phyloP scores from a whole-genome alignment of 2,329 filamentous ascomycete species.

The Colletotrichum sp. region DNA sequence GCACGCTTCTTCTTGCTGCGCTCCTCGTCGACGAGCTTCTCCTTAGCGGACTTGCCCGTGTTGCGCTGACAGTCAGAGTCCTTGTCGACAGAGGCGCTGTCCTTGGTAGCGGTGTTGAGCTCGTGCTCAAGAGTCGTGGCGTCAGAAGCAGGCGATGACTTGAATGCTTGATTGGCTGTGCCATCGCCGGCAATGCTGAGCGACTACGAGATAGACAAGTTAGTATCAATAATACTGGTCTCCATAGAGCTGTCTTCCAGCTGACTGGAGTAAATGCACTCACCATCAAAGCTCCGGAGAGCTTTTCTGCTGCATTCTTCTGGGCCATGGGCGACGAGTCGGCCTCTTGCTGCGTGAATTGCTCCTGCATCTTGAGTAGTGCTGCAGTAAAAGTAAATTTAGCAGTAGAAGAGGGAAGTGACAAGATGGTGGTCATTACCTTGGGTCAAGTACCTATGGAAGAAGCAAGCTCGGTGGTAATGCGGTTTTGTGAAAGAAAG shows the following conservation, averaged over 20 bases:
- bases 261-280: neutral
- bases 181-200: neutral
- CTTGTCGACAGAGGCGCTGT: neutral
- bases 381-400: neutral
- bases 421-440: neutral
- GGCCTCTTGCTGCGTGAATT: neutral
- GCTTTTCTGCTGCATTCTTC: neutral
- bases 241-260: neutral
- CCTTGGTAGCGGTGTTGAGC: neutral
- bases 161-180: too few relatives aligned
- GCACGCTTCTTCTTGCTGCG: neutral
- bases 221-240: rapidly evolving
- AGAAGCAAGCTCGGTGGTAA: neutral
- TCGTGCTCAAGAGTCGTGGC: neutral
- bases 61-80: too few relatives aligned
- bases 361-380: neutral
- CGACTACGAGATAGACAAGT: neutral
- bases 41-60: too few relatives aligned
- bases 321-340: neutral
- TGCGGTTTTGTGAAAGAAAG: neutral
- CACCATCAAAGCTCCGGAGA: neutral
- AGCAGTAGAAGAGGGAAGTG: neutral
- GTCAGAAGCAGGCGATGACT: neutral
- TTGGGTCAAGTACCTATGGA: neutral
- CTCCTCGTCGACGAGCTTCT: too few relatives aligned